phyloP scores from a whole-genome alignment of 768 basidiomycete species.

The Xerocomellus intermedius region DNA sequence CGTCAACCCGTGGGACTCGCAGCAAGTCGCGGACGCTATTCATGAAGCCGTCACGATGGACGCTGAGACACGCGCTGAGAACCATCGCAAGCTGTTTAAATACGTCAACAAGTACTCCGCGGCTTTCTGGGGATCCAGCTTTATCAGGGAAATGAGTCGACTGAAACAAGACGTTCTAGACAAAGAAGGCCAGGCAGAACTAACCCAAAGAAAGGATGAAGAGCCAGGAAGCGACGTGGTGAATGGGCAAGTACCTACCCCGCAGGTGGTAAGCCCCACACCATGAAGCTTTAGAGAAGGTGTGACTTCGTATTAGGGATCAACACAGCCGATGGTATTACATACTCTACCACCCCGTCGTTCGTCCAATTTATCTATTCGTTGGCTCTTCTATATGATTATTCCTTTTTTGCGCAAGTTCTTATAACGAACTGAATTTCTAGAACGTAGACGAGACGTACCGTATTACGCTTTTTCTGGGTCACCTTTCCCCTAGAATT shows the following conservation, averaged over 20 bases:
- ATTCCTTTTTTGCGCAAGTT: constrained; percentile 36
- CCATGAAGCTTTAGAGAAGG: constrained; percentile 30
- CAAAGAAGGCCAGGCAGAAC: constrained; percentile 35
- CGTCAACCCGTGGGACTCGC: constrained; percentile 99
- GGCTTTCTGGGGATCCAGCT: constrained; percentile 89
- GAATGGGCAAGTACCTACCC: constrained; percentile 37
- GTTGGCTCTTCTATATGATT: constrained; percentile 39
- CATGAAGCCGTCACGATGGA: constrained; percentile 93
- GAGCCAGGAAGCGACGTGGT: constrained; percentile 39
- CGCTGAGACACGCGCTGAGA: constrained; percentile 77
- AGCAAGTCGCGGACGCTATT: constrained; percentile 96
- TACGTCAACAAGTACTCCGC: constrained; percentile 95
- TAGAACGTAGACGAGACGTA: constrained; percentile 25
- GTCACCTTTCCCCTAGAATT: constrained; percentile 15
- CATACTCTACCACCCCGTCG: constrained; percentile 17
- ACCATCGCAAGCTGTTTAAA: constrained; percentile 94
- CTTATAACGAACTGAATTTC: constrained; percentile 18
- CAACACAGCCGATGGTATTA: constrained; percentile 25
- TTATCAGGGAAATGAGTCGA: constrained; percentile 80
- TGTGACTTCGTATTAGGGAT: constrained; percentile 33
- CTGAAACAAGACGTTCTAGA: constrained; percentile 44
- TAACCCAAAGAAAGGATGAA: constrained; percentile 35
- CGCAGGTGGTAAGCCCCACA: constrained; percentile 36
- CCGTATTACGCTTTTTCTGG: constrained; percentile 9
- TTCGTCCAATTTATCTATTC: constrained; percentile 29